phyloP scores from a whole-genome alignment of 2,329 filamentous ascomycete species.

The Colletotrichum gigasporum region DNA sequence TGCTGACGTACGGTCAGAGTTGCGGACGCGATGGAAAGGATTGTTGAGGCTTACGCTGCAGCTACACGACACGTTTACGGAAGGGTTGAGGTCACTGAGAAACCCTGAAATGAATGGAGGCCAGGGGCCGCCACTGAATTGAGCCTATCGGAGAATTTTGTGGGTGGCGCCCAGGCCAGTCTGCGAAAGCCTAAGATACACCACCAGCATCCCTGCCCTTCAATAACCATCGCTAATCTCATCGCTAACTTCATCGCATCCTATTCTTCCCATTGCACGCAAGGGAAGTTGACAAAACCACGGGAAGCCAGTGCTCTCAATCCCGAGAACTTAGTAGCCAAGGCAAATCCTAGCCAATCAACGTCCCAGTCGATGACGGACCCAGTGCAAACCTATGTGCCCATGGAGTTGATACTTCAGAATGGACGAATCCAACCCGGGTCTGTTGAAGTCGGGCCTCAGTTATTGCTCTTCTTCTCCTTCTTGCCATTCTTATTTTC shows the following conservation, averaged over 20 bases:
- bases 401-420: too few relatives aligned
- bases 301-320: too few relatives aligned
- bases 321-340: too few relatives aligned
- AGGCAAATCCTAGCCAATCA: too few relatives aligned
- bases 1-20: background rate
- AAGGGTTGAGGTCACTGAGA: slow-evolving; percentile 32
- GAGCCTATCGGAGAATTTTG: slow-evolving; percentile 26
- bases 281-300: too few relatives aligned
- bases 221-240: background rate
- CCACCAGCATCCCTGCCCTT: background rate
- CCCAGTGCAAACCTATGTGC: too few relatives aligned
- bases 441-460: background rate
- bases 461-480: background rate
- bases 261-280: too few relatives aligned
- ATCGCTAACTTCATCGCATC: background rate
- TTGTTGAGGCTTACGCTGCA: slow-evolving; percentile 24
- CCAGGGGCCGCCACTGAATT: background rate
- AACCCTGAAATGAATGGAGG: slow-evolving; percentile 25
- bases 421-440: background rate
- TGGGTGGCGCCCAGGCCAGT: slow-evolving; percentile 8
- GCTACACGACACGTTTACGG: slow-evolving; percentile 29
- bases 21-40: background rate
- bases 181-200: background rate
- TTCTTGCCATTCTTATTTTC: slow-evolving; percentile 39
- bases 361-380: too few relatives aligned